Base-by-base conservation (phyloP, 352 stramenopile species). In the Phytophthora constricta region DNA sequence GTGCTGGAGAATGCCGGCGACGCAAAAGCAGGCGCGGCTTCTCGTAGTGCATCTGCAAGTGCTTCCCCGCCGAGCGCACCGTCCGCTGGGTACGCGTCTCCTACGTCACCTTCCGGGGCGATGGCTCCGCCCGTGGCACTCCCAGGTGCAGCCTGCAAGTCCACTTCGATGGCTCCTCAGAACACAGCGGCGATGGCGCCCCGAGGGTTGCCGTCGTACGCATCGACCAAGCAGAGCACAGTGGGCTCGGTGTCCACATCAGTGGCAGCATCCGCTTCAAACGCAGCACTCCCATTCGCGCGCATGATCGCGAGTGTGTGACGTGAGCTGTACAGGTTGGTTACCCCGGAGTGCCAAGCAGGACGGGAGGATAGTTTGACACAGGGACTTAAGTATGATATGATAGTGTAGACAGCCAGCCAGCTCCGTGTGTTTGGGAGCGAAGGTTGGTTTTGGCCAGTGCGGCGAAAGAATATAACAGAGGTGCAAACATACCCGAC, bases 1-100 rank as follows among this genome's bases (percentile, higher is more conserved):
- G 84, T 93, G 39, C 59, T 90, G 3, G 83, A 94, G 57, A 91
- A 89, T 27, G 62, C 69, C 17, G 53, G 46, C 31, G 77, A 87
- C 51, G 55, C 65, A 22, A 90, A 89, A 14, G 72, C 82, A 28
- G 70, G 68, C 41, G 46, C 60, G 26, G 63, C 67, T 37, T 70
- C 76, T 53, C 58, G 70, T 22, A 76, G 55, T 34, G 65, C 55
- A 19, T 49, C 50, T 11, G 48, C 17, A 17, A 28, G 16, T 11
- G 20, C 55, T 9, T 55, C 60, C 16, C 26, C 59, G n/a, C 17
- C 57, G 7, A 51, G 33, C n/a, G 68, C 53, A 26, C 33, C 61
- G 42, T 39, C 52, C 22, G 39, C 49, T 53, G 58, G 67, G 33
- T 77, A 77, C 53, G 56, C 68, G 52, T 79, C 65, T 55, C 66